These are phyloP conservation scores for Cladosporium sp. DNA, from an alignment of 2,329 filamentous ascomycete genomes.

Conservation along the genomic window DNA sequence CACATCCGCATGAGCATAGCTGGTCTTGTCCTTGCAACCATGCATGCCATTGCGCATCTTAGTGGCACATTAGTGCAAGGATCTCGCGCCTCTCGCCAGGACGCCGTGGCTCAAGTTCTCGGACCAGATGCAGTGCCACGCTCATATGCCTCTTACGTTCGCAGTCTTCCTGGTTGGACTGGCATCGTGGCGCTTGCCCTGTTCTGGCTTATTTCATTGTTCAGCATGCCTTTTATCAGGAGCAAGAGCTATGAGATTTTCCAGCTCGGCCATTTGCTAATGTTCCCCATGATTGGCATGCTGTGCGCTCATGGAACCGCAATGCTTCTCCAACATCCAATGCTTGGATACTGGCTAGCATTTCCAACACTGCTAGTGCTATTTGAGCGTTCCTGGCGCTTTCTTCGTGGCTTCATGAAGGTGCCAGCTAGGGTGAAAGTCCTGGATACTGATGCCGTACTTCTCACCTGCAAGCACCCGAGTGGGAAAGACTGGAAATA, in stretches of 20 bases:
- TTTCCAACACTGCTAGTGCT: conserved; percentile 49
- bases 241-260: conserved; percentile 52
- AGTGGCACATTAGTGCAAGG: conserved; percentile 48
- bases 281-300: conserved; percentile 53
- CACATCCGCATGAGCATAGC: conserved; percentile 50
- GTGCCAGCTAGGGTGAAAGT: conserved; percentile 45
- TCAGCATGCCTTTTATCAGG: conserved; percentile 47
- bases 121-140: conserved; percentile 40
- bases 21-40: conserved; percentile 44
- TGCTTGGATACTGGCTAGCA: conserved; percentile 53
- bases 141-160: conserved; percentile 43
- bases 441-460: conserved; percentile 49
- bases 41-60: conserved; percentile 51
- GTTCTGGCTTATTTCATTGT: conserved; percentile 44
- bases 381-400: conserved; percentile 42
- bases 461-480: conserved; percentile 45
- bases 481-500: conserved; percentile 47
- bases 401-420: conserved; percentile 43
- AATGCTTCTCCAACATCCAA: conserved; percentile 47
- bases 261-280: conserved; percentile 51
- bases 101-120: conserved; percentile 40
- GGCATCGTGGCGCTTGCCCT: conserved; percentile 45
- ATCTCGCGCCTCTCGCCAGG: conserved; percentile 40
- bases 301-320: conserved; percentile 51
- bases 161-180: conserved; percentile 45